A percentile compares a stretch with the other conserved stretches of the same genome.
phyloP scores from a whole-genome alignment of 331 rosid species.

The Saraca asoca region DNA sequence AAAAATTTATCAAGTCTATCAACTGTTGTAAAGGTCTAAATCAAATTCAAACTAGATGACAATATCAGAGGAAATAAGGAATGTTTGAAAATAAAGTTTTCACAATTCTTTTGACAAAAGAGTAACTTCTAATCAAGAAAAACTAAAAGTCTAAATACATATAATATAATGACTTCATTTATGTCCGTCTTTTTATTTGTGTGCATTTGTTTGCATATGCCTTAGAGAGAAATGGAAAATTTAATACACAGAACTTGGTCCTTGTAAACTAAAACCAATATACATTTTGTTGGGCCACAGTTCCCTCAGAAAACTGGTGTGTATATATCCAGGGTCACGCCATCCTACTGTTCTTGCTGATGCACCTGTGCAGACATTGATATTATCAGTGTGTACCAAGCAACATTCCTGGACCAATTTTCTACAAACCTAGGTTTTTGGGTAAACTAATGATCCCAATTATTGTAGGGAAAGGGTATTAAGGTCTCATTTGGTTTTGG shows the following conservation, averaged over 20 bases:
- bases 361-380: slow-evolving; percentile 60
- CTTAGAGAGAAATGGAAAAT: not conserved
- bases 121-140: slow-evolving; percentile 1
- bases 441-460: not conserved
- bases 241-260: not conserved
- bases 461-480: not conserved
- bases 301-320: slow-evolving; percentile 76
- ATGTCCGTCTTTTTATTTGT: not conserved
- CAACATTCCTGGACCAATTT: not conserved
- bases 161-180: not conserved
- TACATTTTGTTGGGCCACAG: slow-evolving; percentile 87
- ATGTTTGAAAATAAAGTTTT: slow-evolving; percentile 11
- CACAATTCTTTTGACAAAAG: slow-evolving; percentile 2
- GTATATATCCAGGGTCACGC: slow-evolving; percentile 94
- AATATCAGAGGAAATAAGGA: not conserved
- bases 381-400: slow-evolving; percentile 6
- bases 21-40: slow-evolving; percentile 1
- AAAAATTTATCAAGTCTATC: not conserved
- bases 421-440: not conserved
- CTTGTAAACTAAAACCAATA: slow-evolving; percentile 21
- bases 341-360: slow-evolving; percentile 97
- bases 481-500: too few species aligned
- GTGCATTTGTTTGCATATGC: not conserved
- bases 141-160: not conserved
- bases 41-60: not conserved